These are phyloP conservation scores for Kwoniella heveanensis DNA, from an alignment of 768 basidiomycete species.

Conservation along the genomic window DNA sequence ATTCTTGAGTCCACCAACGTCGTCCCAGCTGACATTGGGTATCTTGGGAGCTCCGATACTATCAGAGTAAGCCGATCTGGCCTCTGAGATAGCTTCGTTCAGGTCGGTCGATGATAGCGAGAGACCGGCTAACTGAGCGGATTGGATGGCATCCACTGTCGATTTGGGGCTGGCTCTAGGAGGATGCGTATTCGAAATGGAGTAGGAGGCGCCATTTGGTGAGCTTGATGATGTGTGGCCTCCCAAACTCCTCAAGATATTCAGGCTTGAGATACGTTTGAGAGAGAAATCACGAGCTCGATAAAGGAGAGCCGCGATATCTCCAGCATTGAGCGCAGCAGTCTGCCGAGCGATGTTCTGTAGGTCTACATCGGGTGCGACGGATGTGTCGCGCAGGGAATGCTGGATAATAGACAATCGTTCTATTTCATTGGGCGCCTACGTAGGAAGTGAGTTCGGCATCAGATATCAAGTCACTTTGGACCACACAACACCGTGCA, in stretches of 20 bases:
- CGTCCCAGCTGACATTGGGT: constrained; percentile 93
- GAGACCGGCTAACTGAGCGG: constrained; percentile 55
- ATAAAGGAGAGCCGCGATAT: constrained; percentile 70
- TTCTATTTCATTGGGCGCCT: constrained; percentile 82
- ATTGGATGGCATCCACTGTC: not conserved
- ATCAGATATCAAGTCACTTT: too few relatives aligned
- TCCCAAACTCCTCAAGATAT: too few relatives aligned
- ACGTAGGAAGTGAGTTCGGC: not conserved
- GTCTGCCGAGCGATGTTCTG: constrained; percentile 75
- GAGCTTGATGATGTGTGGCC: too few relatives aligned
- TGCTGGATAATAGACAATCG: constrained; percentile 66
- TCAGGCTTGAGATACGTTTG: constrained; percentile 19
- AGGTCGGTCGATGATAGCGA: constrained; percentile 66
- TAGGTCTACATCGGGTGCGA: constrained; percentile 81
- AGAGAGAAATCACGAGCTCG: constrained; percentile 66
- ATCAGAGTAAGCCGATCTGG: constrained; percentile 78
- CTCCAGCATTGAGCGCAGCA: constrained; percentile 82
- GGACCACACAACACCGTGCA: too few relatives aligned
- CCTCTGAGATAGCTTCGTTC: constrained; percentile 68
- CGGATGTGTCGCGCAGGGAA: constrained; percentile 57
- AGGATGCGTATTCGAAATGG: not conserved
- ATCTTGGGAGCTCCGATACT: constrained; percentile 97
- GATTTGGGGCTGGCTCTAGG: too few relatives aligned
- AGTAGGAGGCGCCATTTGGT: too few relatives aligned
- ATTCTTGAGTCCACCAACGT: constrained; percentile 84